Evolutionary conservation across 2,329 filamentous ascomycete genomes (phyloP).

Genomic region (Fusarium fracticaudum): DNA sequence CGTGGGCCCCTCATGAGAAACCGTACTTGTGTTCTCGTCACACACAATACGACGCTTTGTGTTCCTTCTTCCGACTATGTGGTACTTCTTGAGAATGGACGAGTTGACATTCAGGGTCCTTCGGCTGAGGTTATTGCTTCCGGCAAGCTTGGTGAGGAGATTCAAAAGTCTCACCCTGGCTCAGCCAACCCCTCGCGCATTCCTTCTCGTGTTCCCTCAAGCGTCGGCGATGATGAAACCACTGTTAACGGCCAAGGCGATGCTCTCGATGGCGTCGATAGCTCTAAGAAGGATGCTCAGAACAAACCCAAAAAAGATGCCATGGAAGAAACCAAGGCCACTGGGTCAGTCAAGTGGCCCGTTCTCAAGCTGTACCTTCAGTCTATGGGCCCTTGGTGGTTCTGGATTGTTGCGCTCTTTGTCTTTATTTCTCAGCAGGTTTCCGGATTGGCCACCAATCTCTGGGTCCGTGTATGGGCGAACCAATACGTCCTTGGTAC

Average conservation of each 20-base stretch:
- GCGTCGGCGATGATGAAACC: conserved; percentile 72
- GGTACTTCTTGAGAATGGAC: conserved; percentile 88
- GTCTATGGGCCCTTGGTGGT: conserved; percentile 97
- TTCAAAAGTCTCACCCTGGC: conserved; percentile 74
- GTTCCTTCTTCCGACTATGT: conserved; percentile 83
- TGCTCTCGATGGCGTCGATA: conserved; percentile 56
- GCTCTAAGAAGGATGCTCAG: conserved; percentile 56
- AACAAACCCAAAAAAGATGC: conserved; percentile 60
- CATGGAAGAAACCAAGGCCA: conserved; percentile 80
- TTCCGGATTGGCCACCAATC: conserved; percentile 84
- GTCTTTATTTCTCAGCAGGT: conserved; percentile 87
- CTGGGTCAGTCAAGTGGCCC: conserved; percentile 86
- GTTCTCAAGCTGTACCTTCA: conserved; percentile 87
- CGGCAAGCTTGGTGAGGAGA: conserved; percentile 89
- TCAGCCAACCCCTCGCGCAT: conserved; percentile 77
- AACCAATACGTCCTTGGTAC: conserved; percentile 76
- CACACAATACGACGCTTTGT: conserved; percentile 92
- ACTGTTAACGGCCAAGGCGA: conserved; percentile 61
- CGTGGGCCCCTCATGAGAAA: conserved; percentile 87
- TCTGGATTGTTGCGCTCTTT: conserved; percentile 80
- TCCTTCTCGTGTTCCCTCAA: conserved; percentile 81
- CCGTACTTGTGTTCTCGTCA: conserved; percentile 93
- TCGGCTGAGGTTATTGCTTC: conserved; percentile 82
- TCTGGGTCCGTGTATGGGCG: conserved; percentile 96
- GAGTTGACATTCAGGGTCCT: conserved; percentile 78